Base-by-base conservation (phyloP, 345 rosid species). In the Heritiera littoralis region DNA sequence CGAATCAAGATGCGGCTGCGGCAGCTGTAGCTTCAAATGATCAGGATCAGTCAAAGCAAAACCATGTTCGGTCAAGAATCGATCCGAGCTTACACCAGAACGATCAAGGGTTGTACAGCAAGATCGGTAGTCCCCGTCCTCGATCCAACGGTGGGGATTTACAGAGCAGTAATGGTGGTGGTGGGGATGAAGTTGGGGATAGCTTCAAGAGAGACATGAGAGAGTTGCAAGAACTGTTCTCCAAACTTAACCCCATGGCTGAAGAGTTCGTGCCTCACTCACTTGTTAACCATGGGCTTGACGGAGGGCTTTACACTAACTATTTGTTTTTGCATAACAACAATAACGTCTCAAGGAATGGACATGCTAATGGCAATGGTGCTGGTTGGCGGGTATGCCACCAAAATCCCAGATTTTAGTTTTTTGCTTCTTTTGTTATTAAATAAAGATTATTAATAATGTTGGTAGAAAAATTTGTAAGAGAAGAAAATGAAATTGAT, bases 201-300 rank as follows among this genome's bases (percentile, higher is more conserved):
- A 85, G 85, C 78, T 86, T 82, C 69, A 88, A 88, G 66, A 86
- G 89, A 76, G 92, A 92, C 58, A 86, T 92, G 84, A 91, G 89
- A 83, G 93, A 94, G 86, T 85, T 94, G 80, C 90, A 89, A 66
- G 98, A 94, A 80, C 92, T 94, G 51, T 90, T 94, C 78, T 91
- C 97, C 38, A 94, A 94, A 86, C 94, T 94, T 23, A 94, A 94
- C 55, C 98, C 98, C 72, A 87, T 90, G 97, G 98, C 98, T 41
- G 86, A 87, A 83, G 98, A 93, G 85, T 94, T 94, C 77, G 97
- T 94, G 64, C 98, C 98, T 80, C 94, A 91, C 70, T 94, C 98
- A 0, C 86, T 84, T 32, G 80, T 87, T 78, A 86, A 83, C 49
- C 82, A 78, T 69, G 83, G 76, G 3, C 70, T 14, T 81, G 74